Base-by-base conservation (phyloP, 2,329 filamentous ascomycete species). In the Arthroderma uncinatum region DNA sequence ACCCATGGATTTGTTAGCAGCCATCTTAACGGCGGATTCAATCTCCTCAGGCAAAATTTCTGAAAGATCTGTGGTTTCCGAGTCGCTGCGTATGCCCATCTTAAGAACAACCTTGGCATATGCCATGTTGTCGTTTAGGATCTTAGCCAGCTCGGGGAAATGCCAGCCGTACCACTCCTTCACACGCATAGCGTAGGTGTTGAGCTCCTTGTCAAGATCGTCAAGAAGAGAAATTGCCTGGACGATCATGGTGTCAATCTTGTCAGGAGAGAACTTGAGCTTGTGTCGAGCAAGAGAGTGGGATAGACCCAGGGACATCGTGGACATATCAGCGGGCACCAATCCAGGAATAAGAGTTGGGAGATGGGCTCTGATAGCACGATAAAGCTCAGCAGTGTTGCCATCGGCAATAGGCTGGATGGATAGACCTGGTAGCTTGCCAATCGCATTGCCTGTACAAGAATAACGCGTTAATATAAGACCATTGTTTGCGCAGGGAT, bases 141-240 rank as follows among this genome's bases (percentile, higher is more conserved):
- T 95, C 76, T 91, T 92, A 69, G 89, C 91, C 81, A 98, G 84
- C 78, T 98, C 93, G 40, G 93, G 93, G 79, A 97, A 98, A 76
- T 97, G 93, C 93, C 93, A 98, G 68, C 93, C 93, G 71, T 98
- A 98, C 93, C 93, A 98, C 75, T 98, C 93, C 83, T 97, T 97
- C 61, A 96, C 90, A 73, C 93, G 82, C 93, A 98, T 98, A 63
- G 93, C 92, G 70, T 96, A 97, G 66, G 89, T 93, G 79, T 98
- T 98, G 62, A 98, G 79, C 75, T 98, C 93, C 80, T 98, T 98
- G 78, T 98, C 93, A 61, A 98, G 78, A 63, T 98, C 93, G 70
- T 98, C 93, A 50, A 98, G 80, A 54, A 96, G 82, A 62, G 87
- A 86, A 70, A 98, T 93, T 58, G 91, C 91, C 76, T 98, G 93